phyloP scores from a whole-genome alignment of 1,284 basidiomycete genomes.

The Puccinia hordei region DNA sequence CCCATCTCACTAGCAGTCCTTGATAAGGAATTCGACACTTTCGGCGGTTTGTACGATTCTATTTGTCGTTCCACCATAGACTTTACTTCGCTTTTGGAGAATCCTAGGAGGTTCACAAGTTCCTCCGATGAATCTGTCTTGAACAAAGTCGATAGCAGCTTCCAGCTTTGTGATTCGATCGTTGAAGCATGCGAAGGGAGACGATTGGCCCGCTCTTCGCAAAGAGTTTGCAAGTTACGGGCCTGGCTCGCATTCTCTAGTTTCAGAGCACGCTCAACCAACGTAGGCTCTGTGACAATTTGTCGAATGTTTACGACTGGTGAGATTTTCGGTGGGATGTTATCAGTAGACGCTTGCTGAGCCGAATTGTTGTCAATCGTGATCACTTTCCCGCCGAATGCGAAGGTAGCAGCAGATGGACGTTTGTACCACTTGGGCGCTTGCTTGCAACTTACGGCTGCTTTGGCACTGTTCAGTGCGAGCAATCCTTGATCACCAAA shows the following conservation, averaged over 20 bases:
- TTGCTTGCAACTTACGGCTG: conserved; percentile 76
- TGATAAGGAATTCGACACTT: conserved; percentile 58
- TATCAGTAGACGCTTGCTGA: conserved; percentile 64
- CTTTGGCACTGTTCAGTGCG: conserved; percentile 57
- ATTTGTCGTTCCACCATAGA: conserved; percentile 78
- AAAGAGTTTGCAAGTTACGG: conserved; percentile 68
- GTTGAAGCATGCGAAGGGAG: conserved; percentile 59
- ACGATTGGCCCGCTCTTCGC: conserved; percentile 65
- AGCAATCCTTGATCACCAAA: conserved; percentile 70
- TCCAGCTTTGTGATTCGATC: conserved; percentile 72
- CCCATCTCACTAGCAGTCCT: conserved; percentile 61
- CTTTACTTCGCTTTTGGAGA: conserved; percentile 84
- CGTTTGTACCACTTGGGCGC: conserved; percentile 94
- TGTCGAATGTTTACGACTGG: conserved; percentile 64
- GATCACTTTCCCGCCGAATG: conserved; percentile 84
- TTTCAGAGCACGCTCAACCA: conserved; percentile 76
- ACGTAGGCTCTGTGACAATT: conserved; percentile 74
- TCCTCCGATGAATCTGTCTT: conserved; percentile 84
- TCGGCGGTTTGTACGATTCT: conserved; percentile 68
- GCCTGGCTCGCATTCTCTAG: conserved; percentile 72
- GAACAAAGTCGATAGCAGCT: conserved; percentile 83
- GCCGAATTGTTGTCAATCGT: conserved; percentile 64
- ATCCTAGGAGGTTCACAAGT: conserved; percentile 85
- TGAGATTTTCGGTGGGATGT: conserved; percentile 73
- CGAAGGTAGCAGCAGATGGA: conserved; percentile 79